Percentiles rank a stretch among this genome's conserved stretches.
phyloP scores from a whole-genome alignment of 176 grass and related monocot genomes.

The Ensete glaucum region DNA sequence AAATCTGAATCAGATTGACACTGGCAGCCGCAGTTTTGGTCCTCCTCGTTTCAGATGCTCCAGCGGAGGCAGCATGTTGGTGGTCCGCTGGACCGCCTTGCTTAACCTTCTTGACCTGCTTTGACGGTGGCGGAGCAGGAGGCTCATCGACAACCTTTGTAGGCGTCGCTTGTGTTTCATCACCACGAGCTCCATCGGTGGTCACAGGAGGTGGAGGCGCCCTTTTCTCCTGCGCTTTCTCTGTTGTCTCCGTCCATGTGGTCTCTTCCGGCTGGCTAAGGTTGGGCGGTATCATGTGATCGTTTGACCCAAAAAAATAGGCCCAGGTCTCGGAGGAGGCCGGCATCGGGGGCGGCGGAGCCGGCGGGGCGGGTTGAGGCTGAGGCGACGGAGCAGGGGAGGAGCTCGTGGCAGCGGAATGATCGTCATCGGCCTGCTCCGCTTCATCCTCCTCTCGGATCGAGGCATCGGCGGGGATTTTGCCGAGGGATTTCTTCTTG shows the following conservation, averaged over 20 bases:
- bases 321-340: constrained; percentile 48
- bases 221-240: constrained; percentile 20
- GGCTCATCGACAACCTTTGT: constrained; percentile 11
- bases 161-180: constrained; percentile 7
- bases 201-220: neutral
- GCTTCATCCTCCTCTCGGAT: constrained; percentile 63
- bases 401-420: neutral
- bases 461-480: constrained; percentile 10
- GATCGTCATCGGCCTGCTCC: constrained; percentile 15
- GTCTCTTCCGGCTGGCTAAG: constrained; percentile 49
- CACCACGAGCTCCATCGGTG: constrained; percentile 14
- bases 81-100: constrained; percentile 27
- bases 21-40: constrained; percentile 35
- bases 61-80: constrained; percentile 37
- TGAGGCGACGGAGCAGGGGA: constrained; percentile 29
- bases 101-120: constrained; percentile 23
- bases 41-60: constrained; percentile 34
- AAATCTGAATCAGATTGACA: constrained; percentile 48
- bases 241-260: constrained; percentile 29
- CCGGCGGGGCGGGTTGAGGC: constrained; percentile 27
- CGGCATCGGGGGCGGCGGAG: constrained; percentile 23
- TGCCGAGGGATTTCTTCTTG: constrained; percentile 23
- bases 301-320: constrained; percentile 40
- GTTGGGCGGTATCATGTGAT: constrained; percentile 47
- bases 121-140: constrained; percentile 22